Base-by-base conservation (phyloP, 1,139 yeast species). In the Casaregolazyma lundiana region DNA sequence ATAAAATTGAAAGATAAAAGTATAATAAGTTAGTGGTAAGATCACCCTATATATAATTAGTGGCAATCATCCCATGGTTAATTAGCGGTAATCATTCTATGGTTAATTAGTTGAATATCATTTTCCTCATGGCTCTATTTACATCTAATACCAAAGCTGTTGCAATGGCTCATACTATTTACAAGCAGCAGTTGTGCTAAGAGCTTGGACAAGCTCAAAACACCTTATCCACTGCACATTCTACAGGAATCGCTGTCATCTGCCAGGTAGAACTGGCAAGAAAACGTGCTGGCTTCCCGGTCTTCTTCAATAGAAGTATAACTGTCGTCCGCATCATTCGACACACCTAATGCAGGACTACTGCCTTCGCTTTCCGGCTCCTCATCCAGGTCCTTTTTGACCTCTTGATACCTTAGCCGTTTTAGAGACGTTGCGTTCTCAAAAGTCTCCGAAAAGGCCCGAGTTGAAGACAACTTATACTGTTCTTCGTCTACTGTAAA, bases 401-500 rank as follows among this genome's bases (percentile, higher is more conserved):
- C n/a, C 20, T 26, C 30, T n/a, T 24, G 38, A 20, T 34, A 30
- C 13, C 16, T 26, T 8, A 16, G 21, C 20, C 44, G 34, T 34
- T 44, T 40, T 17, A 38, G 35, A 20, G 18, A 20, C 13, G 17
- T 2, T n/a, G 21, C n/a, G 17, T 6, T 7, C 7, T 18, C 19
- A 1, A 24, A 9, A 11, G 19, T 6, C 9, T 32, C 43, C 11
- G 20, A 24, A n/a, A 15, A 8, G 5, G n/a, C 13, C 21, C 26
- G 15, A 4, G 21, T 38, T 32, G 26, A 21, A 15, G 26, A 18
- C 38, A 50, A 55, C 37, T 56, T 67, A 63, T 51, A 74, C 43
- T 67, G 62, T 39, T 66, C 62, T 42, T 70, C 68, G 57, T 83
- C 88, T 29, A 86, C 75, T 26, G 97, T 90, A 64, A 88, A 90